Conservation (phyloP, 441 rosid species). For the Arabidopsis lyrata region DNA sequence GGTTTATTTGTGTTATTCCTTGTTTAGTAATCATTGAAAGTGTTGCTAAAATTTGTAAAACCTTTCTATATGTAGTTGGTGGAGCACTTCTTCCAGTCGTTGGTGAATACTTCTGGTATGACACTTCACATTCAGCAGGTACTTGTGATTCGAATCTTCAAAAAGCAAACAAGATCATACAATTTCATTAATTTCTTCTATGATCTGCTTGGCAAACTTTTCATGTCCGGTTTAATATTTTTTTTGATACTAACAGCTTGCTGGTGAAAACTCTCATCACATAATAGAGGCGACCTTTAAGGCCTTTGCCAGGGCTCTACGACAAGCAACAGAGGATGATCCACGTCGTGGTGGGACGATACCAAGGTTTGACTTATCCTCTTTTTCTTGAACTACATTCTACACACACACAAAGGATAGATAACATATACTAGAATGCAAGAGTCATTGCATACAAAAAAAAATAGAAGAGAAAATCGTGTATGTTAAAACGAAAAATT, state of each 20-base stretch:
- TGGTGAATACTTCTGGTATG: conserved; percentile 92
- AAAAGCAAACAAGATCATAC: not conserved
- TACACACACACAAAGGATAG: conserved; percentile 12
- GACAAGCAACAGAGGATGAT: conserved; percentile 87
- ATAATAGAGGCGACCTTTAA: conserved; percentile 97
- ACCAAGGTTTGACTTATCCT: conserved; percentile 66
- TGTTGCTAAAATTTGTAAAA: not conserved
- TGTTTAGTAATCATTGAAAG: conserved; percentile 1
- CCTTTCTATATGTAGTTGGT: conserved; percentile 60
- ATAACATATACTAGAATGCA: not conserved
- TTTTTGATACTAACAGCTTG: conserved; percentile 65
- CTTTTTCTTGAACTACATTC: conserved; percentile 1
- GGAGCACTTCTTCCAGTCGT: conserved; percentile 91
- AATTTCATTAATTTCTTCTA: not conserved
- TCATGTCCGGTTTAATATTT: not conserved
- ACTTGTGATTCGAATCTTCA: not conserved
- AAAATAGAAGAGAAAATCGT: not conserved
- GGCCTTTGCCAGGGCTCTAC: conserved; percentile 95
- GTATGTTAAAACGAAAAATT: not conserved
- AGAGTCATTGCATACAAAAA: not conserved
- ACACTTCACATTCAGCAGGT: conserved; percentile 92
- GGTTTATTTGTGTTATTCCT: not conserved
- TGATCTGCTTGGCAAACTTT: not conserved
- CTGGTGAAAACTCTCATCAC: conserved; percentile 93
- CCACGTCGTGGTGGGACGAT: conserved; percentile 84